A percentile compares a stretch with the other conserved stretches of the same genome.
Conservation (phyloP, 371 early-diverging fungal species). For the Homolaphlyctis polyrhiza region DNA sequence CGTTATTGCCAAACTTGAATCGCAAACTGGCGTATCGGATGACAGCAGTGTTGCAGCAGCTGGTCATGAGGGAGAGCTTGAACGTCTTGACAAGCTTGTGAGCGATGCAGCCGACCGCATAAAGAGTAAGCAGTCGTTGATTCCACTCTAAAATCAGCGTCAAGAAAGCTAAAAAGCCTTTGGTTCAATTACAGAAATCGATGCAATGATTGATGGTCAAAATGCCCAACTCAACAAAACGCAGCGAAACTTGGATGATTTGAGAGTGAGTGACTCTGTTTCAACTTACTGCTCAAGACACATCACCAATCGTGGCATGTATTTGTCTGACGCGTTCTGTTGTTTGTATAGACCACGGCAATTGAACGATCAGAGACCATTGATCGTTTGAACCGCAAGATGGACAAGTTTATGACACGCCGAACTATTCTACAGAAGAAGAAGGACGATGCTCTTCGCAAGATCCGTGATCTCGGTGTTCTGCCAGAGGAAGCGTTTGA, state of each 20-base stretch:
- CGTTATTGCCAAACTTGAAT: conserved; percentile 49
- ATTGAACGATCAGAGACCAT: conserved; percentile 37
- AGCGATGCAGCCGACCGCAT: too few relatives aligned
- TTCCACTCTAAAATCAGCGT: too few relatives aligned
- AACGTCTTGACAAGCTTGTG: too few relatives aligned
- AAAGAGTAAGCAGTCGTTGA: too few relatives aligned
- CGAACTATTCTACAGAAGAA: conserved; percentile 69
- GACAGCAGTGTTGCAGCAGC: neutral
- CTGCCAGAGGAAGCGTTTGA: conserved; percentile 88
- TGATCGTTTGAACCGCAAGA: conserved; percentile 56
- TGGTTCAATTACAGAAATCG: conserved; percentile 26
- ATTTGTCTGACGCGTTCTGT: neutral
- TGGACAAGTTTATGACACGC: conserved; percentile 73
- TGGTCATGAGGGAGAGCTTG: too few relatives aligned
- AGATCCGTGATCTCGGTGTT: conserved; percentile 91
- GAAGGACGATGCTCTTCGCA: conserved; percentile 80
- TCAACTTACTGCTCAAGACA: too few relatives aligned
- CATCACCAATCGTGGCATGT: neutral
- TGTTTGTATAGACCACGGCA: conserved; percentile 38
- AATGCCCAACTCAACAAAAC: conserved; percentile 21
- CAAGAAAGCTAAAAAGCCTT: neutral
- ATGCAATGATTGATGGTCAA: conserved; percentile 50
- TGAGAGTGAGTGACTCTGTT: conserved; percentile 37
- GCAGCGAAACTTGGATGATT: conserved; percentile 47
- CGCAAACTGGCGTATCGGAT: conserved; percentile 7